phyloP scores from a whole-genome alignment of 169 alveolate species.

The Plasmodium yoelii region DNA sequence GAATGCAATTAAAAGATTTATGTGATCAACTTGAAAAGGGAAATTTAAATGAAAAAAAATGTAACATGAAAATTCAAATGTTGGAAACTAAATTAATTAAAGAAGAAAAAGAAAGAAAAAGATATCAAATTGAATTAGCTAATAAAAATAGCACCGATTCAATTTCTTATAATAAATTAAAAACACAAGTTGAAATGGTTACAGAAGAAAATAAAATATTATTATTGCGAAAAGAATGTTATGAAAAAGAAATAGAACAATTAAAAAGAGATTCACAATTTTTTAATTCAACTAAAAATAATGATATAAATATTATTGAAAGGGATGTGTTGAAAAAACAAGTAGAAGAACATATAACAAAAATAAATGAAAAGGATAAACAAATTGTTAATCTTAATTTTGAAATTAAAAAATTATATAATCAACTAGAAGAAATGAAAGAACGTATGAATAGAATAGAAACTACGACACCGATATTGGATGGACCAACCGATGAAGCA shows the following conservation, averaged over 20 bases:
- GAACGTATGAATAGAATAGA: neutral
- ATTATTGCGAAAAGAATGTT: constrained; percentile 7
- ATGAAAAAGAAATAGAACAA: constrained; percentile 45
- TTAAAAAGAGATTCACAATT: constrained; percentile 20
- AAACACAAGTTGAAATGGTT: constrained; percentile 35
- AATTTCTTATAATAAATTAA: constrained; percentile 18
- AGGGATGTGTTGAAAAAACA: constrained; percentile 37
- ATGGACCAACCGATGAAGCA: too few relatives aligned
- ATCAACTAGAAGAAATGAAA: constrained; percentile 9
- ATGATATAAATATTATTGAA: constrained; percentile 34
- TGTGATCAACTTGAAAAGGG: constrained; percentile 16
- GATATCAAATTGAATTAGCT: constrained; percentile 3
- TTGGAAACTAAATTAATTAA: constrained; percentile 5
- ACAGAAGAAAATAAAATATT: constrained; percentile 40
- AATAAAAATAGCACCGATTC: neutral
- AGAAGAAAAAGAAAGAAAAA: constrained; percentile 13
- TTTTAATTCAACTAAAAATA: constrained; percentile 43
- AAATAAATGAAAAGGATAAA: constrained; percentile 44
- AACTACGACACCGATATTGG: too few relatives aligned
- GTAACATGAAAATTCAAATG: constrained; percentile 10
- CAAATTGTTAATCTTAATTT: constrained; percentile 26
- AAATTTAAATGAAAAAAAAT: constrained; percentile 19
- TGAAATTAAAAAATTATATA: constrained; percentile 19
- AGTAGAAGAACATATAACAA: constrained; percentile 13
- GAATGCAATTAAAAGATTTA: constrained; percentile 19